phyloP scores from a whole-genome alignment of 148 eudicot species.

The Fallopia convolvulus region DNA sequence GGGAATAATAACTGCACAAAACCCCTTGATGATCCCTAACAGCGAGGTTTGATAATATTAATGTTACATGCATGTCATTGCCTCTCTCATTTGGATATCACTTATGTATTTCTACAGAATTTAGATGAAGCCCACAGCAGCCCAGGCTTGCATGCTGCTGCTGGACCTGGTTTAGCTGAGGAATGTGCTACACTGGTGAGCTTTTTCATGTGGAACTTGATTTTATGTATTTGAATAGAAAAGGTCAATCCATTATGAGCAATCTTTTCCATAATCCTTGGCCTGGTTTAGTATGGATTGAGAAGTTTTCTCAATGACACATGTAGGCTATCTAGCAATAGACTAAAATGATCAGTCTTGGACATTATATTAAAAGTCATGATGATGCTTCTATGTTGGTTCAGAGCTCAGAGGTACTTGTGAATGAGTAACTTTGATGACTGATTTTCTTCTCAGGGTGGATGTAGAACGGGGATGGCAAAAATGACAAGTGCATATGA shows the following conservation, averaged over 20 bases:
- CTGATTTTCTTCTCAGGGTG: slow-evolving; percentile 60
- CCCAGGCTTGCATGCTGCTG: slow-evolving; percentile 95
- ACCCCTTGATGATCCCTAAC: background rate
- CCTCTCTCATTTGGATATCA: background rate
- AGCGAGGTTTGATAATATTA: background rate
- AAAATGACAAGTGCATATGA: slow-evolving; percentile 91
- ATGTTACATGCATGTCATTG: background rate
- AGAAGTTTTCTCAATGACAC: background rate
- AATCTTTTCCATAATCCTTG: background rate
- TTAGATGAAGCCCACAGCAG: slow-evolving; percentile 97
- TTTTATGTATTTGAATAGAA: background rate
- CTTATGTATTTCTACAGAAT: slow-evolving; percentile 38
- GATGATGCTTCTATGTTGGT: background rate
- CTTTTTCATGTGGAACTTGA: slow-evolving; percentile 10
- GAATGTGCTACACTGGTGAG: slow-evolving; percentile 87
- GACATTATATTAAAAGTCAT: background rate
- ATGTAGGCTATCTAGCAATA: background rate
- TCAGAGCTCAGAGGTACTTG: background rate
- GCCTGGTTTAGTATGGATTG: background rate
- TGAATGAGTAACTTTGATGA: slow-evolving; percentile 3
- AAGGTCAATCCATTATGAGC: background rate
- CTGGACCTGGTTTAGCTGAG: slow-evolving; percentile 97
- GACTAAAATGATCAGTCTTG: background rate
- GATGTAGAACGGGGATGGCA: slow-evolving; percentile 99
- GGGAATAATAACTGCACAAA: background rate